Evolutionary conservation across 805 yeast genomes (phyloP), one percentile per base, ranked within the genome.

Genomic region (Candida germanica): DNA sequence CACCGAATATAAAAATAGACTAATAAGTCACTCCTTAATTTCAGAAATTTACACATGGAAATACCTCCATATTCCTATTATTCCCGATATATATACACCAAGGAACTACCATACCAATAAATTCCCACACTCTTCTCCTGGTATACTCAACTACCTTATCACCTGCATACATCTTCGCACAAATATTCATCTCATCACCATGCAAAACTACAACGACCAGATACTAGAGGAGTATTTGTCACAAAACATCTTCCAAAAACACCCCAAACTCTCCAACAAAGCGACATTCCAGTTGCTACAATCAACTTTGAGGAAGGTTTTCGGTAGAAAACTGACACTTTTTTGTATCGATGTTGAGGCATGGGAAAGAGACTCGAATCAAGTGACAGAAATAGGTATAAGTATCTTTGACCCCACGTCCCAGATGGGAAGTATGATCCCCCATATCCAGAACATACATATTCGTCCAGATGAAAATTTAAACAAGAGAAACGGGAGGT

Each of bases 321-420:
- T 48, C 36, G 36, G 45, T 6, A 27, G 59, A 10, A 43, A 40
- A 29, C 32, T 60, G 6, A 57, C 64, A 3, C 56, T 72, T n/a
- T 59, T 77, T 33, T 61, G 73, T 10, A 54, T 79, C 29, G 84
- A 79, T 51, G 59, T 76, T 2, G 85, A 79, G 50, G 82, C 82
- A 0, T 76, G 54, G 58, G 84, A 79, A 47, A 42, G 47, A 16
- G 55, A 71, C 42, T 58, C 56, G 10, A 48, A 58, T 14, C 39
- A 54, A 6, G 59, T 79, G 6, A 77, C 82, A 0, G 84, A 79
- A 47, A 66, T 79, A 30, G 84, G 84, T 1, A 60, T 79, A 2
- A 58, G 79, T 4, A 69, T 79, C 2, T 76, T 66, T 49, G 81
- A 78, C 44, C 83, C 83, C 4, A 49, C 71, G 16, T 62, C 56